Conservation (phyloP, 306 rosid genomes). For the Citrullus colocynthis region DNA sequence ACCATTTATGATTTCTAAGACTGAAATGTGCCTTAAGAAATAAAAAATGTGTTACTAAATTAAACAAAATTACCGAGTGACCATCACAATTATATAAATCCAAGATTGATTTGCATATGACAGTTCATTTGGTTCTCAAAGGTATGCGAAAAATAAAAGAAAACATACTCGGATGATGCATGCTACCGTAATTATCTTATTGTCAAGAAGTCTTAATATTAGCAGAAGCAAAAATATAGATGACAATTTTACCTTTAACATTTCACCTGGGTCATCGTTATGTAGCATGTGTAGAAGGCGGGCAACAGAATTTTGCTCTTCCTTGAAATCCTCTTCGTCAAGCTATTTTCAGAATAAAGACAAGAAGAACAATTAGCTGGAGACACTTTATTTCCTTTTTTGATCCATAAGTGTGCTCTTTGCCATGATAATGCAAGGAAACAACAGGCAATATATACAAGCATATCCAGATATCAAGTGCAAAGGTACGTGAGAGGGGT, state of each 20-base stretch:
- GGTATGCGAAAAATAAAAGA: background rate
- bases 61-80: background rate
- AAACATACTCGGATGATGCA: background rate
- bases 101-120: background rate
- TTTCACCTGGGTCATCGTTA: conserved; percentile 34
- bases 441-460: background rate
- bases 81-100: background rate
- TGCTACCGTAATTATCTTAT: background rate
- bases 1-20: background rate
- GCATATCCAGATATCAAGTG: background rate
- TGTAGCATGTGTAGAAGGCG: conserved; percentile 40
- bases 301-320: conserved; percentile 45
- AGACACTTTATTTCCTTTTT: background rate
- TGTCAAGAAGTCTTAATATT: background rate
- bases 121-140: background rate
- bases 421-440: conserved; percentile 5
- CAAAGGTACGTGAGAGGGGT: background rate
- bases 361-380: background rate
- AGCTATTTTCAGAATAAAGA: conserved; percentile 19
- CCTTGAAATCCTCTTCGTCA: conserved; percentile 40
- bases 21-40: background rate
- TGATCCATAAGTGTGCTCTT: background rate
- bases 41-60: background rate
- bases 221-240: background rate
- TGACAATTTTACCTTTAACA: conserved; percentile 26